Evolutionary conservation across 2,329 filamentous ascomycete species (phyloP).

Genomic region (Penicillium sp.): DNA sequence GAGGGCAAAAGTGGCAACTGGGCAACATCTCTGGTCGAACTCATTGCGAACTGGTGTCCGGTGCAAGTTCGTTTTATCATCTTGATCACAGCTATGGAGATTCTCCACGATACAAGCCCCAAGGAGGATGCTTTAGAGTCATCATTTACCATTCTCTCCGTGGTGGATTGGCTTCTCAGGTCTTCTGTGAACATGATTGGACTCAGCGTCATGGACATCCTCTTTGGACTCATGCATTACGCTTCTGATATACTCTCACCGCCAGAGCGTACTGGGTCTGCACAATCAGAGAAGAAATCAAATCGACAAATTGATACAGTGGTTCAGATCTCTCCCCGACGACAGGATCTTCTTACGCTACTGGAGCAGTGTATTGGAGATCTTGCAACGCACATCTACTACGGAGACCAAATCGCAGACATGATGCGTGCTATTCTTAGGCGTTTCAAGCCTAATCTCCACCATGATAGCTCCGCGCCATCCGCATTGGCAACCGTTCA

Average conservation of each 20-base stretch:
- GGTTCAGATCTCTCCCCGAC: constrained; percentile 49
- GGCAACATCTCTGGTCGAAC: constrained; percentile 78
- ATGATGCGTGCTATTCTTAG: constrained; percentile 82
- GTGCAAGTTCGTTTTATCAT: constrained; percentile 95
- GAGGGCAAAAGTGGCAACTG: constrained; percentile 59
- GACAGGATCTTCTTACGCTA: constrained; percentile 65
- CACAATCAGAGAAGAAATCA: constrained; percentile 25
- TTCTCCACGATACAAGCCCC: constrained; percentile 66
- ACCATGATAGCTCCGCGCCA: constrained; percentile 46
- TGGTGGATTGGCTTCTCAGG: constrained; percentile 78
- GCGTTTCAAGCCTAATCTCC: constrained; percentile 67
- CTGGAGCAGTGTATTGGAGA: constrained; percentile 85
- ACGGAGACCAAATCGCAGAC: constrained; percentile 91
- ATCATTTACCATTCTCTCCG: constrained; percentile 71
- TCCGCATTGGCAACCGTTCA: constrained; percentile 38
- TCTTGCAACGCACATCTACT: constrained; percentile 92
- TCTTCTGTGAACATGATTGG: constrained; percentile 94
- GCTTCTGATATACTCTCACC: constrained; percentile 75
- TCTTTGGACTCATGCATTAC: constrained; percentile 81
- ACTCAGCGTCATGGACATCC: constrained; percentile 91
- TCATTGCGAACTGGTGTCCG: constrained; percentile 82
- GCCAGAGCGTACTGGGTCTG: constrained; percentile 41
- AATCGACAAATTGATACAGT: constrained; percentile 12
- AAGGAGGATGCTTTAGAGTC: constrained; percentile 69
- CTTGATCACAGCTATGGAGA: constrained; percentile 76